These are phyloP conservation scores for Epichloe amarillans DNA, from an alignment of 2,329 filamentous ascomycete genomes.

Conservation along the genomic window DNA sequence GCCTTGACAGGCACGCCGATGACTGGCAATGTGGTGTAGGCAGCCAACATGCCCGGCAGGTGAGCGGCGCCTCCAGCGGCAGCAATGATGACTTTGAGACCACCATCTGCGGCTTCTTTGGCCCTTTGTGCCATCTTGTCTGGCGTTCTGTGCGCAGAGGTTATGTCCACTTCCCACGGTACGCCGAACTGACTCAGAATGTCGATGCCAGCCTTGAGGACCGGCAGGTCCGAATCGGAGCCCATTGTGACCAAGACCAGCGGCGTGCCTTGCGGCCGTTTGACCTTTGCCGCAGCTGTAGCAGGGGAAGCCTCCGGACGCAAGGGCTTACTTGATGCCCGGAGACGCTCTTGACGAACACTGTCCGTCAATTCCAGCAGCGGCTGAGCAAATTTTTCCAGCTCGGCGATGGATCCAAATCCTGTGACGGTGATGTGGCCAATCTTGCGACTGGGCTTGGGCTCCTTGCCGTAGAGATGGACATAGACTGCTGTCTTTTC, in stretches of 20 bases:
- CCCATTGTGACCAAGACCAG: conserved; percentile 73
- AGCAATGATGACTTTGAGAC: conserved; percentile 62
- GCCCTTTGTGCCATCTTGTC: conserved; percentile 56
- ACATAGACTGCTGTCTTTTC: conserved; percentile 42
- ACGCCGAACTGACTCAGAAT: conserved; percentile 58
- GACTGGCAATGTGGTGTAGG: conserved; percentile 58
- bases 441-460: conserved; percentile 84
- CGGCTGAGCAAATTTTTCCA: conserved; percentile 45
- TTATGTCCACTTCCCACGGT: conserved; percentile 60
- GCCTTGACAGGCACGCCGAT: conserved; percentile 69
- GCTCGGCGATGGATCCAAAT: conserved; percentile 50
- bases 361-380: conserved; percentile 52
- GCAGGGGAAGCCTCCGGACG: conserved; percentile 16
- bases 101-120: conserved; percentile 45
- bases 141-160: conserved; percentile 67
- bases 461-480: conserved; percentile 85
- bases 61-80: conserved; percentile 64
- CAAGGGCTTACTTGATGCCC: conserved; percentile 14
- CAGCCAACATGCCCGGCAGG: conserved; percentile 62
- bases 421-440: conserved; percentile 81
- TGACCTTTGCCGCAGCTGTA: neutral
- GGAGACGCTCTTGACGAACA: conserved; percentile 43
- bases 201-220: conserved; percentile 52
- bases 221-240: conserved; percentile 62
- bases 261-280: conserved; percentile 23